Base-by-base conservation (phyloP, 495 filamentous ascomycete genomes). In the Massariosphaeria phaeospora region DNA sequence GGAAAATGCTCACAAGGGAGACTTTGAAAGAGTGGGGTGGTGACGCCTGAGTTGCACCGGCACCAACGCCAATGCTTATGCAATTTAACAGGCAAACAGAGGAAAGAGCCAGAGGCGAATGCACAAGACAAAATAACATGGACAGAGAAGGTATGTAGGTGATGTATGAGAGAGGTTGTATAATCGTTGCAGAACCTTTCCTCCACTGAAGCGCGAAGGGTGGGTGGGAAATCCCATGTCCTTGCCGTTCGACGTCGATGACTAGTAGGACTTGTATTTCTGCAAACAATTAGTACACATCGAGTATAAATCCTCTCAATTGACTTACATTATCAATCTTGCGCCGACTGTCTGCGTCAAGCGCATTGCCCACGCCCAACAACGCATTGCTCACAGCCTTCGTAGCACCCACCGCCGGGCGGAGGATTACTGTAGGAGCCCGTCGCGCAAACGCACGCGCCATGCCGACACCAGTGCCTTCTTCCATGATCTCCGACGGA, bases 361-460 rank as follows among this genome's bases (percentile, higher is more conserved):
- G 67, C 39, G 86, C 82, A 69, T 97, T 99, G 3, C 89, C 91
- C n/a, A 90, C 90, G 18, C 94, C 94, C 69, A 96, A 73, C 57
- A 97, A 70, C 17, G 91, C 88, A 70, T 93, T 85, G 6, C 89
- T 86, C 18, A 96, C 84, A 1, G 90, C 94, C 66, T 91, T 91
- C 44, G 83, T 88, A 7, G 88, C 86, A 0, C 93, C 94, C 64
- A 97, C 89, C 1, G 87, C 86, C 23, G 94, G 94, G 51, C 91
- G 74, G 36, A 99, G 78, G 30, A 97, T 86, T 9, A 96, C 85
- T 0, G 89, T 96, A 31, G 94, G 94, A 24, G 90, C 90, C 55
- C 84, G 79, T 69, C 78, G 85, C 56, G 83, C 78, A 40, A 99
- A 84, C 1, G 85, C 94, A 59, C 75, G 81, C 29, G 87, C 87